Base-by-base conservation (phyloP, 1,284 basidiomycete genomes). In the Tremellales sp. region DNA sequence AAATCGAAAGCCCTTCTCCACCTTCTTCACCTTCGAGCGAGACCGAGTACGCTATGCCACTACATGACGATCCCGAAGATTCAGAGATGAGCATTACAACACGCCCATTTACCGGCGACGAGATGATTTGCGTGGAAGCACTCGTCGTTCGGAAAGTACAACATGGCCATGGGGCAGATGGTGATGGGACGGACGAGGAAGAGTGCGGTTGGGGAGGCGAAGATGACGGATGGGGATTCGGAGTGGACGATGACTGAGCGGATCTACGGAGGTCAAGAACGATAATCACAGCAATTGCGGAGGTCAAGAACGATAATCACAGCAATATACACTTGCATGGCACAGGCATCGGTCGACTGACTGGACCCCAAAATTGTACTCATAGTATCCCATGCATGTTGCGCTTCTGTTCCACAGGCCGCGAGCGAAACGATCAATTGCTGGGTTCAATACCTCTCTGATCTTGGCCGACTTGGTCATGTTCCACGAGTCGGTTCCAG, bases 111-210 rank as follows among this genome's bases (percentile, higher is more conserved):
- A 31, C 29, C 10, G 29, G 29, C 15, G 15, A 46, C 19, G 67
- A 69, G 46, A 54, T 63, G 39, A 68, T 73, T 31, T 75, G 73
- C 53, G 73, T 75, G 17, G 73, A 75, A 52, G 73, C 70, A 15
- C 49, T 75, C 6, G 70, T 75, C 8, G 68, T 75, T 35, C 52
- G 71, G 12, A 75, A 75, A 48, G 47, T 56, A 15, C 57, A 62
- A 40, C 52, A 60, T 46, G 65, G 61, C 23, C 53, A 61, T 17
- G 43, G 47, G 13, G 37, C 47, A 12, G 55, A 51, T n/a, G 52
- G 36, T 35, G 58, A 58, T 10, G 45, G 54, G 46, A 56, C 45
- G 17, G 58, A 53, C 2, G 56, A 60, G 23, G 58, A 61, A 8
- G 58, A 55, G 17, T 60, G 56, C 55, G 58, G 57, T 46, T 60